Evolutionary conservation across 2,329 filamentous ascomycete species (phyloP).

Genomic region (Trichophyton mentagrophytes): DNA sequence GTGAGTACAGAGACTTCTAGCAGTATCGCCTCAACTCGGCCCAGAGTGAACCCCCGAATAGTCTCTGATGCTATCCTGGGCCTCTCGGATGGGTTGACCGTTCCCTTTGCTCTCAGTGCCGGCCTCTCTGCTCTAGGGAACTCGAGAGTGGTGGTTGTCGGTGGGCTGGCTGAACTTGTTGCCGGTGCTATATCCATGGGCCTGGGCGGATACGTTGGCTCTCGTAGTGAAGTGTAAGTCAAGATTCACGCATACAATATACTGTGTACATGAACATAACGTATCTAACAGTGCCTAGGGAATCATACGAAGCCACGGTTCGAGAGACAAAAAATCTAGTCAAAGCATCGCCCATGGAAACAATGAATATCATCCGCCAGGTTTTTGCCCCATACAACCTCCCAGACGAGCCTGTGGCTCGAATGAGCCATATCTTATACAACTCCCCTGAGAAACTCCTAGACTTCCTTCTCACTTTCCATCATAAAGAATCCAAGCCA

Average conservation of each 20-base stretch:
- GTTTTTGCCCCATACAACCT: slow-evolving; percentile 33
- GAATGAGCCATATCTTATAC: slow-evolving; percentile 27
- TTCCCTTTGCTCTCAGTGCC: slow-evolving; percentile 33
- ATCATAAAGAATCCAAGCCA: slow-evolving; percentile 35
- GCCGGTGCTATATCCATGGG: slow-evolving; percentile 34
- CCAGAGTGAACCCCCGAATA: slow-evolving; percentile 32
- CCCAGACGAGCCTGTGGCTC: slow-evolving; percentile 23
- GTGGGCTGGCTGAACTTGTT: slow-evolving; percentile 30
- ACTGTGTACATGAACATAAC: neutral
- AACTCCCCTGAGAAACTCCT: slow-evolving; percentile 29
- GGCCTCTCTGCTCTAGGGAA: slow-evolving; percentile 30
- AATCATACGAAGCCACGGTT: slow-evolving; percentile 36
- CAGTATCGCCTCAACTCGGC: slow-evolving; percentile 14
- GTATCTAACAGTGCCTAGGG: slow-evolving; percentile 17
- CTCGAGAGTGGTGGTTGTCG: slow-evolving; percentile 29
- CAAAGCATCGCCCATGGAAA: slow-evolving; percentile 25
- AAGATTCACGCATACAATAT: neutral
- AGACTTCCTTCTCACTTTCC: slow-evolving; percentile 38
- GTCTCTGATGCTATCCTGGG: slow-evolving; percentile 35
- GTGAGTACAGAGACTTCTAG: neutral
- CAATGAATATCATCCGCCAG: slow-evolving; percentile 27
- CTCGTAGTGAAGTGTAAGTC: slow-evolving; percentile 39
- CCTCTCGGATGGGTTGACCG: slow-evolving; percentile 32
- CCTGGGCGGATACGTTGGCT: slow-evolving; percentile 33
- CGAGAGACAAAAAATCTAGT: slow-evolving; percentile 33